Percentiles rank a stretch among this genome's conserved stretches.
Conservation (phyloP, 805 yeast genomes). For the Starmerella apis region DNA sequence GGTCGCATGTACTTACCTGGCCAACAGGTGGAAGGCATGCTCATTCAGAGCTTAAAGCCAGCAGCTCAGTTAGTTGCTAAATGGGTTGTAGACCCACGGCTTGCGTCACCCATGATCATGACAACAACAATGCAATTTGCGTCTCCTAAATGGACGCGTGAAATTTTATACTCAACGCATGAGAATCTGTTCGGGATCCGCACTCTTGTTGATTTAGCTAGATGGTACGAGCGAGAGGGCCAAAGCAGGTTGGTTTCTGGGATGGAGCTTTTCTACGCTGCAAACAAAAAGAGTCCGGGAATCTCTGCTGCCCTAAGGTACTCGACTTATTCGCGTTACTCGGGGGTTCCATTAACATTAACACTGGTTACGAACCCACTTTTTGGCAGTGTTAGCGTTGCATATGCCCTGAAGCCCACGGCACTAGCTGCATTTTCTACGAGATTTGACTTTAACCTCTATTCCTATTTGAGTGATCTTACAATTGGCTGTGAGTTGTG, state of each 20-base stretch:
- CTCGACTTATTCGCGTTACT: slow-evolving; percentile 70
- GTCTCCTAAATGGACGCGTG: slow-evolving; percentile 49
- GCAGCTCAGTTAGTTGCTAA: slow-evolving; percentile 58
- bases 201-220: slow-evolving; percentile 57
- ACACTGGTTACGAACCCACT: slow-evolving; percentile 81
- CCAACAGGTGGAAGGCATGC: slow-evolving; percentile 77
- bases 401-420: slow-evolving; percentile 76
- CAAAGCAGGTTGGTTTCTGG: slow-evolving; percentile 62
- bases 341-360: slow-evolving; percentile 83
- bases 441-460: slow-evolving; percentile 77
- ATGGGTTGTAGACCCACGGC: slow-evolving; percentile 57
- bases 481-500: slow-evolving; percentile 80
- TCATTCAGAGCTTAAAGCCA: slow-evolving; percentile 33
- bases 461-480: slow-evolving; percentile 79
- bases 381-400: slow-evolving; percentile 77
- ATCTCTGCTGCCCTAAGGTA: slow-evolving; percentile 75
- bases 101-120: slow-evolving; percentile 42
- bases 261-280: slow-evolving; percentile 81
- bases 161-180: slow-evolving; percentile 68
- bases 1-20: slow-evolving; percentile 87
- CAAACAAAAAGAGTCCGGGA: slow-evolving; percentile 77
- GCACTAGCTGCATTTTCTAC: slow-evolving; percentile 64
- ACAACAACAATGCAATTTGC: slow-evolving; percentile 25
- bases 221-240: slow-evolving; percentile 24
- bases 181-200: slow-evolving; percentile 77